Base-by-base conservation (phyloP, 2,329 filamentous ascomycete genomes). In the Dactylellina cionopaga region DNA sequence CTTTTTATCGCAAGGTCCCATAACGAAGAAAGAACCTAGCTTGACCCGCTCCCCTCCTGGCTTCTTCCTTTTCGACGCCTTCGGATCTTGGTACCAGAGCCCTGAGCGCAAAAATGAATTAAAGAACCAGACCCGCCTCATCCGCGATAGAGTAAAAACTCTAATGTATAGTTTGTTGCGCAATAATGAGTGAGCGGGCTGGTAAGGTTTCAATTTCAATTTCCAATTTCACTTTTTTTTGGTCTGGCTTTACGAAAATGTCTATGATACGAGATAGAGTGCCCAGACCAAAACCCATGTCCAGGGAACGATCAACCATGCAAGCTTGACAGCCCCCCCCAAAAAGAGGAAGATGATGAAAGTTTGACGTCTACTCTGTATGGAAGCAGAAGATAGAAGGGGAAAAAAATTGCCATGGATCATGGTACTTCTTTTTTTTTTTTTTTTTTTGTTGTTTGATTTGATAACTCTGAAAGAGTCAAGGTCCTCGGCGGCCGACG, bases 151-250 rank as follows among this genome's bases (percentile, higher is more conserved):
- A 33, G 25, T 27, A 44, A 44, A 56, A 49, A 43, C 22, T 60
- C 39, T 54, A 64, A 52, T n/a, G n/a, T n/a, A n/a, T n/a, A n/a
- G n/a, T n/a, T n/a, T n/a, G 59, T 72, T 72, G 68, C 68, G 68
- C 68, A 64, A 72, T 72, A 59, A 58, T 51, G 51, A 65, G 62
- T 29, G 51, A 31, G 29, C n/a, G n/a, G n/a, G n/a, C n/a, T n/a
- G n/a, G n/a, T n/a, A n/a, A n/a, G n/a, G n/a, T n/a, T n/a, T n/a
- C n/a, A n/a, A n/a, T n/a, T n/a, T n/a, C n/a, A n/a, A n/a, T n/a
- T n/a, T n/a, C n/a, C n/a, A n/a, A n/a, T n/a, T n/a, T 27, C 49
- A 31, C 5, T 41, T 55, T 41, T 39, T 37, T 29, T 54, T 46
- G 55, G 55, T 59, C 47, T 59, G 27, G 41, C 39, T 41, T 15